These are phyloP conservation scores for Diaporthe ilicicola DNA, from an alignment of 2,329 filamentous ascomycete genomes.

Conservation along the genomic window DNA sequence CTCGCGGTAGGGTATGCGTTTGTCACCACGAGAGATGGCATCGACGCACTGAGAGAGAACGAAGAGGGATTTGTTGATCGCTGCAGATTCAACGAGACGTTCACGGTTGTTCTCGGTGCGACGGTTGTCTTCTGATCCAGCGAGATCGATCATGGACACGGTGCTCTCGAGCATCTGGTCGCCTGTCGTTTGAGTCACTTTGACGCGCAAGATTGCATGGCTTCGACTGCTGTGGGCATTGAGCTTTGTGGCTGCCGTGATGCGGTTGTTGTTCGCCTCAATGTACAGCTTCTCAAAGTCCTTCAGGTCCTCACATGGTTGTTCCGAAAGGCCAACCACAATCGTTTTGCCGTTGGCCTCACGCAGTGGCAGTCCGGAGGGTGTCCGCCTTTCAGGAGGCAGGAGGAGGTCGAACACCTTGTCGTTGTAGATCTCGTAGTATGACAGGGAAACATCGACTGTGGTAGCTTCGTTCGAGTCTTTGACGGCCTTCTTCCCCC, in stretches of 20 bases:
- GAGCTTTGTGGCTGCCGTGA: conserved; percentile 89
- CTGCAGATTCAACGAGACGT: conserved; percentile 90
- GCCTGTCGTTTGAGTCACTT: conserved; percentile 79
- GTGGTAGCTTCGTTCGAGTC: conserved; percentile 75
- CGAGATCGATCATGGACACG: conserved; percentile 92
- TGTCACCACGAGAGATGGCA: conserved; percentile 80
- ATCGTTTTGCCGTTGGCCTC: conserved; percentile 89
- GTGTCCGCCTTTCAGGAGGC: conserved; percentile 83
- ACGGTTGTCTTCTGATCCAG: conserved; percentile 94
- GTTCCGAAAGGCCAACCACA: conserved; percentile 85
- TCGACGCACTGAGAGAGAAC: conserved; percentile 95
- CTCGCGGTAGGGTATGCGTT: conserved; percentile 89
- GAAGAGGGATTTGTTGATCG: conserved; percentile 97
- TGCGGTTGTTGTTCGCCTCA: conserved; percentile 88
- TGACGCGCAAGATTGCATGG: conserved; percentile 91
- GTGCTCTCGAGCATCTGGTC: conserved; percentile 78
- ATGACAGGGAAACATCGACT: conserved; percentile 81
- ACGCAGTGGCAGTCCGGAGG: conserved; percentile 80
- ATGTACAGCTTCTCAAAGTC: conserved; percentile 93
- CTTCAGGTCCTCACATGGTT: conserved; percentile 82
- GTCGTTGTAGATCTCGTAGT: conserved; percentile 98
- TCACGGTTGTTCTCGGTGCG: conserved; percentile 94
- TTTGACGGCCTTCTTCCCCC: conserved; percentile 85
- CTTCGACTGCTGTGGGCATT: conserved; percentile 91
- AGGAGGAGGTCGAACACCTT: conserved; percentile 93